Conservation (phyloP, 1,284 basidiomycete genomes). For the Hemileia vastatrix region DNA sequence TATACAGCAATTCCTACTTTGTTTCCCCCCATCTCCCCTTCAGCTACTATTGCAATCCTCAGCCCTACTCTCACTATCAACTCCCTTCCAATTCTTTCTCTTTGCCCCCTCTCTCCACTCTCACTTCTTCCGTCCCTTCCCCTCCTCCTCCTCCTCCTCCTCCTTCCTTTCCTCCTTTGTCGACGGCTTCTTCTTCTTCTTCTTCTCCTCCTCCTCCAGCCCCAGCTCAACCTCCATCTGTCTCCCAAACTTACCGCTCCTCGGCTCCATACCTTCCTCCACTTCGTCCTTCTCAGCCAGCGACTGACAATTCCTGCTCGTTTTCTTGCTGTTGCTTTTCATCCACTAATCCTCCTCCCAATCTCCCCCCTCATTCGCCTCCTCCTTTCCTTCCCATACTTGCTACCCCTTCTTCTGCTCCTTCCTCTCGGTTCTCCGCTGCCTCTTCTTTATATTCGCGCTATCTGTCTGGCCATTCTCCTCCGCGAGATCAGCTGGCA, state of each 20-base stretch:
- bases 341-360: slow-evolving; percentile 2
- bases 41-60: too few species aligned
- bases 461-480: too few species aligned
- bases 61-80: too few species aligned
- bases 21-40: too few species aligned
- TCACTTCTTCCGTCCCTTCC: background rate
- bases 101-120: background rate
- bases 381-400: too few species aligned
- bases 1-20: too few species aligned
- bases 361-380: too few species aligned
- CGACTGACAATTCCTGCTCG: background rate
- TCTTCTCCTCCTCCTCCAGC: background rate
- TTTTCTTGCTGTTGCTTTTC: background rate
- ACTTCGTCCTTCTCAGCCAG: background rate
- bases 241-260: background rate
- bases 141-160: background rate
- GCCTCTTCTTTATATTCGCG: too few species aligned
- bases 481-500: too few species aligned
- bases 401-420: too few species aligned
- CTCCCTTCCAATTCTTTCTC: background rate
- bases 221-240: background rate
- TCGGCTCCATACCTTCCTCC: background rate
- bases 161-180: background rate
- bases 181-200: background rate
- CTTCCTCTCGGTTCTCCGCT: too few species aligned